phyloP scores from a whole-genome alignment of 768 basidiomycete genomes.

The Tulasnella sp. region DNA sequence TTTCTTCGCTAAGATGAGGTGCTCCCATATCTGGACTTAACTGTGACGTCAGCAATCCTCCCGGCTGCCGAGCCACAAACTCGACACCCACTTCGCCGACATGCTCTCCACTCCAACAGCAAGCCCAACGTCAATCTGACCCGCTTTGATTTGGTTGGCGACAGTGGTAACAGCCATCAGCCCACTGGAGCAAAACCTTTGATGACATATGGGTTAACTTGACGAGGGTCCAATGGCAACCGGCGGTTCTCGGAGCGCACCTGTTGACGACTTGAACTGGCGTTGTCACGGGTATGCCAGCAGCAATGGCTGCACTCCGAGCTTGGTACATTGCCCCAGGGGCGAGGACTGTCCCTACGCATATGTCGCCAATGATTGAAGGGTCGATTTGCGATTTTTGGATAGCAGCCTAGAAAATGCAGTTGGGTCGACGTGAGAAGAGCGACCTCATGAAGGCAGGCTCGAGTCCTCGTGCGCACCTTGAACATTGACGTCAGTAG shows the following conservation, averaged over 20 bases:
- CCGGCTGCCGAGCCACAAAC: background rate
- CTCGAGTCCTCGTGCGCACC: conserved; percentile 45
- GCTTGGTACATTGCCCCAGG: conserved; percentile 66
- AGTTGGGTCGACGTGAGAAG: conserved; percentile 45
- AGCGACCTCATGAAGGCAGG: background rate
- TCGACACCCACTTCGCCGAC: conserved; percentile 39
- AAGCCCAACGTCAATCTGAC: conserved; percentile 81
- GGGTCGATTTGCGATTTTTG: conserved; percentile 64
- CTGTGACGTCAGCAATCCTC: background rate
- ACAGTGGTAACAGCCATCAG: conserved; percentile 82
- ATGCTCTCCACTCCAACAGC: conserved; percentile 39
- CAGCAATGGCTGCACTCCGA: conserved; percentile 72
- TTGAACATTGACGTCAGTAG: conserved; percentile 64
- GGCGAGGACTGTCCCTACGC: conserved; percentile 75
- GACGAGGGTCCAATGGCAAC: background rate
- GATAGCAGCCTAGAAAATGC: conserved; percentile 49
- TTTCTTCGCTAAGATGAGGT: conserved; percentile 38
- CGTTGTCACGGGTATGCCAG: conserved; percentile 77
- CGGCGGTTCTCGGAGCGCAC: background rate
- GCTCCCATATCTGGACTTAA: conserved; percentile 37
- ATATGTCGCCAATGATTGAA: conserved; percentile 70
- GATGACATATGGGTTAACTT: background rate
- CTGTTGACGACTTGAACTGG: conserved; percentile 76
- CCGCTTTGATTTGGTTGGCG: conserved; percentile 71
- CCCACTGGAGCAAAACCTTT: conserved; percentile 73